Base-by-base conservation (phyloP, 1,284 basidiomycete species). In the Cystobasidium sp. region DNA sequence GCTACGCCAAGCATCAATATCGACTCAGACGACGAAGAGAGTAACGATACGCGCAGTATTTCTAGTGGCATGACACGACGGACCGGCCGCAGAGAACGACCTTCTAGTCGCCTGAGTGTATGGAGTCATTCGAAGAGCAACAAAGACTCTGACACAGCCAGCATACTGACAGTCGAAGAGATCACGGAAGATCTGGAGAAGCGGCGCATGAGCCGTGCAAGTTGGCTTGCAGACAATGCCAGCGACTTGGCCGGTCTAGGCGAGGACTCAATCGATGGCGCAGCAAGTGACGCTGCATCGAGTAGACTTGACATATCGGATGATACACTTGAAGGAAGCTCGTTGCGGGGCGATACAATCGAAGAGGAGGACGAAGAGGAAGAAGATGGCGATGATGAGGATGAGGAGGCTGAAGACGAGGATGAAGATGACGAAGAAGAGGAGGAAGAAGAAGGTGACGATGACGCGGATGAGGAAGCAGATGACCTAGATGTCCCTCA, bases 101-200 rank as follows among this genome's bases (percentile, higher is more conserved):
- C 70, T 16, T 66, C 62, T 37, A 73, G 70, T 47, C 43, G 62
- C 14, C 63, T 73, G n/a, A 73, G 70, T 41, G 63, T 66, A 18
- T 73, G 70, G 70, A 73, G 70, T 43, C 68, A 70, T 31, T 59
- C 68, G 10, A 85, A 91, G 68, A 90, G 88, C 80, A 91, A 89
- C 81, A 88, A 90, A 16, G 93, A 96, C 80, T 91, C 91, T 1
- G 95, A 98, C 80, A 91, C 91, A 0, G 93, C 92, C 5, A 95
- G 92, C 80, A 83, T 99, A 78, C 86, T 99, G 81, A 99, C 96
- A 0, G 92, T 99, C 16, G 96, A 99, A 80, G 94, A 99, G 83
- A 97, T 99, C 79, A 98, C 96, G 0, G 94, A 93, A 6, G 92
- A 96, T 80, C 92, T 99, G 0, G 96, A 98, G 84, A 93, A 90